Evolutionary conservation across 2,329 filamentous ascomycete genomes (phyloP), one percentile per base, ranked within the genome.

Genomic region (Exophiala sp.): DNA sequence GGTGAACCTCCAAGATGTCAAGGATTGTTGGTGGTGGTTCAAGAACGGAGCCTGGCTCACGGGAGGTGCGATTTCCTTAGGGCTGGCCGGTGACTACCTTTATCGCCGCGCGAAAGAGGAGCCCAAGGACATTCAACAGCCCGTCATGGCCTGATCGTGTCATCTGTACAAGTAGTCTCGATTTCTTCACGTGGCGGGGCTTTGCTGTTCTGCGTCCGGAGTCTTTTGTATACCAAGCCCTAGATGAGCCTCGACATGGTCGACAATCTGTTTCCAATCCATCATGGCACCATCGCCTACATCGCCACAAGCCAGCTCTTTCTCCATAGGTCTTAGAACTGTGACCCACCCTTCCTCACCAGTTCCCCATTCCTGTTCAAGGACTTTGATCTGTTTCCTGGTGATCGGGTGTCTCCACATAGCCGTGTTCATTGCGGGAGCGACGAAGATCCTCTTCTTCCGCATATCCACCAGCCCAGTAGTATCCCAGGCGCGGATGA

Each of bases 391-490:
- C 57, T 95, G 88, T 56, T 78, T 80, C 43, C 70, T 75, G 1
- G 90, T 95, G 39, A 95, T 72, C 1, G 89, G 90, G 64, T 96
- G 88, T 48, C 76, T 73, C 85, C 86, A 95, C 90, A 95, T 95
- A 2, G 83, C 82, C 19, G 81, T 88, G 66, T 96, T 95, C 88
- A 95, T 95, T 23, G 85, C 82, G 1, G 84, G 83, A 2, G 86
- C 86, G 0, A 91, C 85, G 1, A 93, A 62, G 29, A 95, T 88
- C 56, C 74, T 78, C 66, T 83, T 84, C 65, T 75, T 80, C 44
- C 64, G 66, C 34, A 58, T 64, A 40, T 85, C 81, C 5, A 84
- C 70, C 13, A 74, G 64, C 0, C 81, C 80, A n/a, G 75, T 75
- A 0, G 82, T 83, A 67, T 97, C 91, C 93, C 91, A 98, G 0